Conservation (phyloP, 768 basidiomycete genomes). For the Boletus rufocinnamomeus region DNA sequence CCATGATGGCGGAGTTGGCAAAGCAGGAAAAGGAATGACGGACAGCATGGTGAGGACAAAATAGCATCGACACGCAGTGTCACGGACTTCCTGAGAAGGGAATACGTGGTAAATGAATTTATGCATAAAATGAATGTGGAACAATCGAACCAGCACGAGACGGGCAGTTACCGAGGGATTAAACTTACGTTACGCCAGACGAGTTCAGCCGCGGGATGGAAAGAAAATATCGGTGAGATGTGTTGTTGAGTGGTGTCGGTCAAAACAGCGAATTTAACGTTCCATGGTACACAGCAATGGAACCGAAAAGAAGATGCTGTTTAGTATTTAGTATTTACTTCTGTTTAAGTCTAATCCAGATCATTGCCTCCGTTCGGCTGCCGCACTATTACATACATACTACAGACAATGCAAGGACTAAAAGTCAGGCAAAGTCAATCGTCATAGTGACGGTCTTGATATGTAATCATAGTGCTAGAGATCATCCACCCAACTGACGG, state of each 20-base stretch:
- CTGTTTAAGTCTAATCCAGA: constrained; percentile 29
- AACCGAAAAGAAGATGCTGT: constrained; percentile 12
- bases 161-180: constrained; percentile 2
- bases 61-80: constrained; percentile 12
- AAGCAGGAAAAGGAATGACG: constrained; percentile 43
- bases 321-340: constrained; percentile 14
- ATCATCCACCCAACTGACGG: neutral
- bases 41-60: constrained; percentile 33
- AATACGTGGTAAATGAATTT: constrained; percentile 10
- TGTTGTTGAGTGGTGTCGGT: neutral
- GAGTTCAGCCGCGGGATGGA: neutral
- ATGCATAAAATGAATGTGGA: constrained; percentile 9
- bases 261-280: neutral
- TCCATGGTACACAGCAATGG: neutral
- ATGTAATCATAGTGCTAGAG: neutral
- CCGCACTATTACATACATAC: neutral
- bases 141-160: constrained; percentile 1
- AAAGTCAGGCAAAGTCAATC: neutral
- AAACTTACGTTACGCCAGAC: constrained; percentile 1
- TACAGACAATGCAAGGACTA: neutral
- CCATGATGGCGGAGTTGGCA: constrained; percentile 86
- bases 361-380: constrained; percentile 17
- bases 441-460: neutral
- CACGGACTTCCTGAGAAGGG: constrained; percentile 14
- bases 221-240: neutral